Percentiles rank a stretch among this genome's conserved stretches.
phyloP scores from a whole-genome alignment of 83 land plant genomes.

The Picea mariana region DNA sequence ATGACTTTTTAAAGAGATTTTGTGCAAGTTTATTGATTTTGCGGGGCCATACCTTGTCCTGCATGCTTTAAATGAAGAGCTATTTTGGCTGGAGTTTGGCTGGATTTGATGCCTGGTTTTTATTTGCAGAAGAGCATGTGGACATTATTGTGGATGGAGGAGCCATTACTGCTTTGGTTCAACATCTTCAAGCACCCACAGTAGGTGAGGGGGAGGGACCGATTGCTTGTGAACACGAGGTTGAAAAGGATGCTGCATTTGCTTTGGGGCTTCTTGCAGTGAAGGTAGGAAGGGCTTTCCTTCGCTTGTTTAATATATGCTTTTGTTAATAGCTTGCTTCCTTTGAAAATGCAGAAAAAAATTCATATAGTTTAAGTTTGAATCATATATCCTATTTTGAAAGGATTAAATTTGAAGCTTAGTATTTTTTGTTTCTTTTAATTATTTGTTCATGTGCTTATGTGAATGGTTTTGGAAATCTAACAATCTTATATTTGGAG shows the following conservation, averaged over 20 bases:
- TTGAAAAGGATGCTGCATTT: conserved; percentile 90
- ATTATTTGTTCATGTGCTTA: background rate
- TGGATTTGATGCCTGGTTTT: conserved; percentile 7
- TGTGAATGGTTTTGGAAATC: background rate
- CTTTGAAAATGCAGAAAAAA: background rate
- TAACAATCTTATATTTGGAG: background rate
- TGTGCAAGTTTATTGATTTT: too few relatives aligned
- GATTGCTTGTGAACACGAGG: conserved; percentile 75
- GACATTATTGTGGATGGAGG: conserved; percentile 78
- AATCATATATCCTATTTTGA: background rate
- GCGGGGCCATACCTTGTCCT: too few relatives aligned
- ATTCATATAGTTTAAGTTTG: background rate
- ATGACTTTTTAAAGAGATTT: too few relatives aligned
- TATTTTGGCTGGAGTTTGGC: background rate
- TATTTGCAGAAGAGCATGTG: conserved; percentile 82
- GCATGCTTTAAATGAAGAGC: background rate
- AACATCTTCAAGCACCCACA: conserved; percentile 67
- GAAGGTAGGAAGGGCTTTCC: conserved; percentile 47
- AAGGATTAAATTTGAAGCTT: background rate
- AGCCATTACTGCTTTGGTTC: conserved; percentile 86
- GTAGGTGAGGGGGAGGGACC: conserved; percentile 39
- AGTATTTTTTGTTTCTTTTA: background rate
- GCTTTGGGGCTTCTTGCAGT: conserved; percentile 91
- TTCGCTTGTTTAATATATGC: background rate
- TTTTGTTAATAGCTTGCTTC: background rate